Evolutionary conservation across 352 stramenopile genomes (phyloP).

Genomic region (Pythium pectinolyticum): DNA sequence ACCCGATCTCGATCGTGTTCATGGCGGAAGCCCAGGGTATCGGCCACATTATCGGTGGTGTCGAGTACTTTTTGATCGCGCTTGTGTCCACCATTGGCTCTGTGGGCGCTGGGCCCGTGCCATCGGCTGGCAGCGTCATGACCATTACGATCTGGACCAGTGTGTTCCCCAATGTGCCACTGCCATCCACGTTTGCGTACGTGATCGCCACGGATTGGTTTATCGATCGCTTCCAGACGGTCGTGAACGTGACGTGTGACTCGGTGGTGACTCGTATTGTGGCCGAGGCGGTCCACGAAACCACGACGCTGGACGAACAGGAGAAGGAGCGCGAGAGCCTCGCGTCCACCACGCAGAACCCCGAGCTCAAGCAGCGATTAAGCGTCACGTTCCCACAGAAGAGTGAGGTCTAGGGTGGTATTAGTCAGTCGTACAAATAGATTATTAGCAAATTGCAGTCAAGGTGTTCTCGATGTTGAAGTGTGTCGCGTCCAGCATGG

Average conservation of each 20-base stretch:
- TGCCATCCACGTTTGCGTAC: conserved; percentile 53
- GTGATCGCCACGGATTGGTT: conserved; percentile 65
- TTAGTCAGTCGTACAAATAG: background rate
- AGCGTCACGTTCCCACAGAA: conserved; percentile 10
- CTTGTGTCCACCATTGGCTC: conserved; percentile 35
- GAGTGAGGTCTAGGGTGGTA: background rate
- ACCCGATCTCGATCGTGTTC: conserved; percentile 41
- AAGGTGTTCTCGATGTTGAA: no score
- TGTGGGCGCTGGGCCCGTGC: conserved; percentile 35
- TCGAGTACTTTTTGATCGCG: conserved; percentile 39
- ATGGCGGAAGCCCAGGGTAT: conserved; percentile 34
- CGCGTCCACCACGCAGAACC: conserved; percentile 16
- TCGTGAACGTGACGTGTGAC: conserved; percentile 64
- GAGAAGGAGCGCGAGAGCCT: conserved; percentile 29
- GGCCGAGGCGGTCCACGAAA: conserved; percentile 35
- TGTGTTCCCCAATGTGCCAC: conserved; percentile 32
- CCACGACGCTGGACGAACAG: conserved; percentile 20
- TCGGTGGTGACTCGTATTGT: conserved; percentile 60
- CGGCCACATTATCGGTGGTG: conserved; percentile 25
- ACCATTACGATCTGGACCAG: conserved; percentile 43
- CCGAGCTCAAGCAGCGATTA: conserved; percentile 22
- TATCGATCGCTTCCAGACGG: conserved; percentile 53
- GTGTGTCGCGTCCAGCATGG: no score
- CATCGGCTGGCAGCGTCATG: conserved; percentile 37
- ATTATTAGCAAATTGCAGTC: no score